Base-by-base conservation (phyloP, 257 asterid species). In the Nemophila menziesii region DNA sequence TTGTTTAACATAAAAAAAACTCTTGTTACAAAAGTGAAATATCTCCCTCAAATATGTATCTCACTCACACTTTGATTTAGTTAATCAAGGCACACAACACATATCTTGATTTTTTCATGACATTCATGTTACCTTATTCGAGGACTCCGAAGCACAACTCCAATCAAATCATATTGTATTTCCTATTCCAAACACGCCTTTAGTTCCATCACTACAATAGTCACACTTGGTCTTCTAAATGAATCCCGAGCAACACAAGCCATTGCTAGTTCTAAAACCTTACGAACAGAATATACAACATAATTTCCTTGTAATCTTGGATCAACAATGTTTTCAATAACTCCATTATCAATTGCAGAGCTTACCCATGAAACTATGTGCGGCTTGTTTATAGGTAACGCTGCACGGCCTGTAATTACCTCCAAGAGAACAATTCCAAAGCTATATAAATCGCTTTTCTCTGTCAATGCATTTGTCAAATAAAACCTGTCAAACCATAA, bases 381-480 rank as follows among this genome's bases (percentile, higher is more conserved):
- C 9, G 47, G 57, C 15, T 37, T 27, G 29, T 29, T 38, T n/a
- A 14, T 39, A 18, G 33, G 0, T 5, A 62, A 41, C 11, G 75
- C 48, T 2, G 58, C 22, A 39, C 47, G 38, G 16, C 73, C 73
- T 0, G 74, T 67, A 43, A 66, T 34, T 1, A 67, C 47, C 15
- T 64, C 67, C 13, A 74, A 26, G n/a, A 74, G 38, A 4, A 71
- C 69, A 15, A 74, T 52, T n/a, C 76, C 71, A 9, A 64, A 54
- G 53, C 83, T 71, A 14, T 54, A 75, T 0, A 65, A 45, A 24
- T 75, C 79, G 4, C 64, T 58, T 26, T 75, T 71, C 59, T 67
- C 73, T 1, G 54, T 24, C 48, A 66, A 14, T 44, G 48, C 49
- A 1, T 22, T 17, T 1, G 52, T 17, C 16, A 20, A 48, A 34